Base-by-base conservation (phyloP, 2,329 filamentous ascomycete genomes). In the Paecilomyces dactylethromorphus region DNA sequence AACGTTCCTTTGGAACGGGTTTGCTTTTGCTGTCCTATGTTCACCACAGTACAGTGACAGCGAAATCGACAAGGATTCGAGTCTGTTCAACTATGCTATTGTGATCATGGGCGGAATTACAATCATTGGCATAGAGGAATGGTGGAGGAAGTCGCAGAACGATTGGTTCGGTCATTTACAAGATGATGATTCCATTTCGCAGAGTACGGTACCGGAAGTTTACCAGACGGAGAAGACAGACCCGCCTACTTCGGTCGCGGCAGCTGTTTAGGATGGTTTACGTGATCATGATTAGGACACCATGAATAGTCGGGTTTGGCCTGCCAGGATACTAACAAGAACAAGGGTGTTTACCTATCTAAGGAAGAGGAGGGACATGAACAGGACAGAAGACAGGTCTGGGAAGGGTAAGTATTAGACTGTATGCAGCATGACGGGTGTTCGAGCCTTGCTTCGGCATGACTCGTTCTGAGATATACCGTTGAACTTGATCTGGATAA, bases 101-200 rank as follows among this genome's bases (percentile, higher is more conserved):
- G 72, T 79, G 18, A 78, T 79, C 29, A 78, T 79, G 76, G 75
- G 62, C 1, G 69, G 69, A 3, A 70, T 78, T 12, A 79, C 76
- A 0, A 66, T 77, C 6, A 71, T 76, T 24, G 74, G 72, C 0
- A n/a, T 75, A 8, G n/a, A 74, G 3, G 70, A 71, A 3, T 75
- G 72, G 71, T 76, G 71, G 69, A 50, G 74, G 5, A 68, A 71
- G 22, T 71, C 74, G 2, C 60, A 66, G 2, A 68, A 71, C 0
- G 57, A 60, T 2, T 76, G 72, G 72, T 58, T 76, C 55, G 24
- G 49, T n/a, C 50, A 56, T 35, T 45, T 56, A 24, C 52, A 53
- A 21, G 39, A 31, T 7, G 12, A 32, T 45, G 26, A 56, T 31
- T 26, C 22, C n/a, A 50, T 4, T 26, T 56, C 24, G 3, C 33